These are phyloP conservation scores for Echium plantagineum DNA, from an alignment of 257 asterid species.

Conservation along the genomic window DNA sequence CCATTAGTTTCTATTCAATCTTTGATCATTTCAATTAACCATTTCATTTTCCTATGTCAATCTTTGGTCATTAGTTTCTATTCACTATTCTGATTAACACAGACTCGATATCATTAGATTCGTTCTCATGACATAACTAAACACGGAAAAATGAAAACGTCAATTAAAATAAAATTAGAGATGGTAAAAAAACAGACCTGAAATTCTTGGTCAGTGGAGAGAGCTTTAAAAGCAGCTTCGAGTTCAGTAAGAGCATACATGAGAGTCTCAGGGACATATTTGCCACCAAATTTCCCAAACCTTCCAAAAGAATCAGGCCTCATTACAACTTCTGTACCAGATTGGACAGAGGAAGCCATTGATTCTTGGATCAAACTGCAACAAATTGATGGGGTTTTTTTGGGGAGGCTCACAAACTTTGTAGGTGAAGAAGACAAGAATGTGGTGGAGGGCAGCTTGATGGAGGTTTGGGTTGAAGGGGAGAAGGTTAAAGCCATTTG, in stretches of 20 bases:
- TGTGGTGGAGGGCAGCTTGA: slow-evolving; percentile 14
- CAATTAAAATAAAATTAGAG: no score
- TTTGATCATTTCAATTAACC: no score
- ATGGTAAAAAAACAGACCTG: slow-evolving; percentile 38
- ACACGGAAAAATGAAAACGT: no score
- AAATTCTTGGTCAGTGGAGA: slow-evolving; percentile 45
- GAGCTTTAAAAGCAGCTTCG: slow-evolving; percentile 59
- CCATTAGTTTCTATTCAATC: no score
- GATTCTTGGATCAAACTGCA: slow-evolving; percentile 24
- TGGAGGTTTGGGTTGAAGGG: slow-evolving; percentile 6
- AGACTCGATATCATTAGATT: no score
- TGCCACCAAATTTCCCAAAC: slow-evolving; percentile 79
- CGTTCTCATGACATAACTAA: neutral
- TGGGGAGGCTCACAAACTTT: slow-evolving; percentile 16
- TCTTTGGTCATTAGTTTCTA: no score
- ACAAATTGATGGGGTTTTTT: slow-evolving; percentile 14
- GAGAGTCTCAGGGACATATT: slow-evolving; percentile 81
- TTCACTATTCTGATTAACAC: no score
- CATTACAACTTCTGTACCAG: neutral
- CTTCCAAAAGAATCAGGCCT: slow-evolving; percentile 91
- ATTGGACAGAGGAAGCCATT: slow-evolving; percentile 29
- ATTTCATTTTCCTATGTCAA: no score
- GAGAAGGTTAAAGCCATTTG: slow-evolving; percentile 17
- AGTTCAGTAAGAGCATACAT: slow-evolving; percentile 89
- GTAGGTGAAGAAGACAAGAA: slow-evolving; percentile 16